Percentiles rank a stretch among this genome's conserved stretches.
phyloP scores from a whole-genome alignment of 345 rosid genomes.

The Dimocarpus longan region DNA sequence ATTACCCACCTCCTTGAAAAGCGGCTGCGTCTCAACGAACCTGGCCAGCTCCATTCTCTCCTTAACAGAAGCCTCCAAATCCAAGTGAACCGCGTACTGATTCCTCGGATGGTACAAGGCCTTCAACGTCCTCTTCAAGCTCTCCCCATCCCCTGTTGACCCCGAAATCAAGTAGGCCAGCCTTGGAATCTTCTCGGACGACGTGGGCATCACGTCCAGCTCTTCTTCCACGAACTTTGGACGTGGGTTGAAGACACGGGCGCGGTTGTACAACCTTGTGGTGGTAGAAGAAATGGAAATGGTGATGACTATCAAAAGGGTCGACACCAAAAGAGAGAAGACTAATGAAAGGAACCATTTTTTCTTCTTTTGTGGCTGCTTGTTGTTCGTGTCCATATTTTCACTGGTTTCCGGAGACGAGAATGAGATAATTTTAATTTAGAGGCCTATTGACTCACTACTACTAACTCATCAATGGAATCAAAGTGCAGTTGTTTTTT shows the following conservation, averaged over 20 bases:
- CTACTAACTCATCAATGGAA: background rate
- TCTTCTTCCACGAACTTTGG: conserved; percentile 57
- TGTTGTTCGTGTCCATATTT: conserved; percentile 12
- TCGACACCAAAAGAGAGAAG: conserved; percentile 44
- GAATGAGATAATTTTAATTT: background rate
- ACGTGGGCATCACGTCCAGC: conserved; percentile 31
- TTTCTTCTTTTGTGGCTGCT: conserved; percentile 40
- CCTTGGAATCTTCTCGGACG: conserved; percentile 44
- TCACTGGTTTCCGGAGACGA: background rate
- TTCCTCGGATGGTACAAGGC: conserved; percentile 93
- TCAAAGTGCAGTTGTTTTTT: background rate
- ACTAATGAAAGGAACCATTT: conserved; percentile 49
- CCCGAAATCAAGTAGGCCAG: conserved; percentile 84
- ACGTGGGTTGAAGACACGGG: conserved; percentile 7
- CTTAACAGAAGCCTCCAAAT: conserved; percentile 72
- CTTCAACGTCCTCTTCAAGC: conserved; percentile 67
- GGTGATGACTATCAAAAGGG: conserved; percentile 40
- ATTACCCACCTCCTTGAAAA: conserved; percentile 62
- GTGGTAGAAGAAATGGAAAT: conserved; percentile 36
- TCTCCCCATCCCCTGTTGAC: conserved; percentile 71
- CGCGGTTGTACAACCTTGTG: conserved; percentile 26
- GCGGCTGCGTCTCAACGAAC: conserved; percentile 54
- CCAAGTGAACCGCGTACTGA: conserved; percentile 76
- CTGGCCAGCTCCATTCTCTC: conserved; percentile 71
- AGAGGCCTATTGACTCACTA: background rate